phyloP scores from a whole-genome alignment of 1,139 yeast species.

The Yamadazyma membranifaciens region DNA sequence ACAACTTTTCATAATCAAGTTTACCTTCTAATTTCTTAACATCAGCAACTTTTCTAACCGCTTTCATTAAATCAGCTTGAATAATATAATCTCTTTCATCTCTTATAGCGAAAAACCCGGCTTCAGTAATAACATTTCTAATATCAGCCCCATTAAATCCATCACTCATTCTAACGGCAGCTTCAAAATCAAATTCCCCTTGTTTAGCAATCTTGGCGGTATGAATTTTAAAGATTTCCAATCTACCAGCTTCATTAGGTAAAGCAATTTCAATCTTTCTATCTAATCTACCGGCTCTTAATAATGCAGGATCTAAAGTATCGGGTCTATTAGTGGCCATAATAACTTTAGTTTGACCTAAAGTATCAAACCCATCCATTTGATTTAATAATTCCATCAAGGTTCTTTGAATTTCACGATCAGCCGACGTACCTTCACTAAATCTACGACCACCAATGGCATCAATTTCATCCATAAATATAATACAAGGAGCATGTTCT shows the following conservation, averaged over 20 bases:
- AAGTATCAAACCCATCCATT: conserved; percentile 98
- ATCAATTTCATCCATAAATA: conserved; percentile 98
- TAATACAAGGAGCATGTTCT: conserved; percentile 98
- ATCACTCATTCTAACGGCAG: conserved; percentile 96
- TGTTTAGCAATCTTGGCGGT: conserved; percentile 81
- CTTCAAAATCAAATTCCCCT: conserved; percentile 97
- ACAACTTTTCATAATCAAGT: conserved; percentile 88
- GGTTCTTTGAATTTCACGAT: conserved; percentile 98
- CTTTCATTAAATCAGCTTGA: conserved; percentile 95
- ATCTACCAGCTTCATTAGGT: conserved; percentile 95
- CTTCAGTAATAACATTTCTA: conserved; percentile 97
- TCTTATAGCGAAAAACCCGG: conserved; percentile 97
- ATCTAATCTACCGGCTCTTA: conserved; percentile 98
- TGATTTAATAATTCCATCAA: conserved; percentile 96
- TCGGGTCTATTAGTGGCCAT: conserved; percentile 99
- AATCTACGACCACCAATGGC: conserved; percentile 99
- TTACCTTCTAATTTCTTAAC: conserved; percentile 97
- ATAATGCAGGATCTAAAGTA: conserved; percentile 96
- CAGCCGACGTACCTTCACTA: conserved; percentile 98
- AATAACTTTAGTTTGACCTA: conserved; percentile 96
- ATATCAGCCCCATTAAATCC: conserved; percentile 99
- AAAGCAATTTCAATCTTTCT: conserved; percentile 94
- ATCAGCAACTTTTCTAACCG: conserved; percentile 96
- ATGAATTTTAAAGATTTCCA: conserved; percentile 94
- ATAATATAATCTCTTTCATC: conserved; percentile 94